Conservation (phyloP, 2,329 filamentous ascomycete species). For the Teratosphaeria epicoccoides region DNA sequence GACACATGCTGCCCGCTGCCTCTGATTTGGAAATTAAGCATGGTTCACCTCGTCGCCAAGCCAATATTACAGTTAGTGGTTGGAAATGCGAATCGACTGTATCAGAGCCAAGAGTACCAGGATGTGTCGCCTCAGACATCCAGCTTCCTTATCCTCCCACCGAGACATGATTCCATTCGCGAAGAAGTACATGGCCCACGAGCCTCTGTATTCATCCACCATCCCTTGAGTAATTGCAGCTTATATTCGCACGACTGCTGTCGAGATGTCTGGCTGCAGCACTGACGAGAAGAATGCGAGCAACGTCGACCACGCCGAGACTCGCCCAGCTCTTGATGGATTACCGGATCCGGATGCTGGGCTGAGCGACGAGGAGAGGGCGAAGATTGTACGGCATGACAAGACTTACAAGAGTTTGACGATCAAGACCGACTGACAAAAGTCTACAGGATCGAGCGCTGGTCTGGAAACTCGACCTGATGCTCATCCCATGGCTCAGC, state of each 20-base stretch:
- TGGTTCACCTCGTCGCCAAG: no score
- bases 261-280: background rate
- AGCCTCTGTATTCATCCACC: background rate
- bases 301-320: background rate
- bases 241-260: background rate
- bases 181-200: background rate
- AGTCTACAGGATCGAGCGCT: conserved; percentile 48
- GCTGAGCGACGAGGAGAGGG: conserved; percentile 10
- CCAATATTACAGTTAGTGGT: no score
- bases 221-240: background rate
- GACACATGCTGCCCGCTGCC: no score
- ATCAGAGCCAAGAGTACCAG: no score
- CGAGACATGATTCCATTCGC: background rate
- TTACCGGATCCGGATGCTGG: conserved; percentile 9
- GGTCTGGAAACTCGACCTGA: conserved; percentile 50
- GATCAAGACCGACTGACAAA: background rate
- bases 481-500: conserved; percentile 56
- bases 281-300: background rate
- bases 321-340: background rate
- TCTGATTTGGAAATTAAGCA: no score
- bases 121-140: background rate
- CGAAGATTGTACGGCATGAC: conserved; percentile 5
- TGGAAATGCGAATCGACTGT: no score
- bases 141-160: background rate
- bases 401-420: no score